phyloP scores from a whole-genome alignment of 108 stramenopile species.

The Pseudonitzschia multistriata region DNA sequence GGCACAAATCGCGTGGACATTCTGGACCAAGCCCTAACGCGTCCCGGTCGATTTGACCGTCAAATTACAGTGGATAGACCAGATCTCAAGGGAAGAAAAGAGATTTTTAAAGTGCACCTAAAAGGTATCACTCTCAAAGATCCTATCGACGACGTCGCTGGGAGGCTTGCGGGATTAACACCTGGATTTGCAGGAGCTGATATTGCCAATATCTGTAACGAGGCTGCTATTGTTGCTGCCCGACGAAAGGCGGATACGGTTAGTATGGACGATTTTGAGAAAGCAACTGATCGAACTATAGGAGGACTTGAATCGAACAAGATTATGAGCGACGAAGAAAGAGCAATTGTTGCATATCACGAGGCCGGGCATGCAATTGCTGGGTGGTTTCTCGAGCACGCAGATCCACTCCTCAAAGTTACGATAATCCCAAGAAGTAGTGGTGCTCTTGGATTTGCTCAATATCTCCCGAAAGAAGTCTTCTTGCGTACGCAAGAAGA shows the following conservation, averaged over 20 bases:
- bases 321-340: conserved; percentile 58
- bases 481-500: conserved; percentile 77
- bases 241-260: conserved; percentile 60
- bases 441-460: conserved; percentile 88
- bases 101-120: conserved; percentile 84
- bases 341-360: conserved; percentile 84
- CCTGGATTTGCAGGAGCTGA: conserved; percentile 92
- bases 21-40: conserved; percentile 85
- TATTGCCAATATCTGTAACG: conserved; percentile 89
- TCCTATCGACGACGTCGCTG: conserved; percentile 51
- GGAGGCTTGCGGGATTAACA: conserved; percentile 73
- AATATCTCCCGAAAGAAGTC: conserved; percentile 89
- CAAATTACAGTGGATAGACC: conserved; percentile 86
- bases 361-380: conserved; percentile 89
- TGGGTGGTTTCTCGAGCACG: conserved; percentile 75
- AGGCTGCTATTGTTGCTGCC: conserved; percentile 88
- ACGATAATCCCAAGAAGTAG: conserved; percentile 88
- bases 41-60: conserved; percentile 95
- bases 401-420: conserved; percentile 88
- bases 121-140: conserved; percentile 74
- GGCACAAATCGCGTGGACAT: conserved; percentile 93
- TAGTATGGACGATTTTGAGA: conserved; percentile 79
- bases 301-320: conserved; percentile 87
- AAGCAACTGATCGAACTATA: conserved; percentile 90
- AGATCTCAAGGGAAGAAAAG: conserved; percentile 77